Percentiles rank a stretch among this genome's conserved stretches.
These are phyloP conservation scores for Citrus maxima DNA, from an alignment of 345 rosid species.

Conservation along the genomic window DNA sequence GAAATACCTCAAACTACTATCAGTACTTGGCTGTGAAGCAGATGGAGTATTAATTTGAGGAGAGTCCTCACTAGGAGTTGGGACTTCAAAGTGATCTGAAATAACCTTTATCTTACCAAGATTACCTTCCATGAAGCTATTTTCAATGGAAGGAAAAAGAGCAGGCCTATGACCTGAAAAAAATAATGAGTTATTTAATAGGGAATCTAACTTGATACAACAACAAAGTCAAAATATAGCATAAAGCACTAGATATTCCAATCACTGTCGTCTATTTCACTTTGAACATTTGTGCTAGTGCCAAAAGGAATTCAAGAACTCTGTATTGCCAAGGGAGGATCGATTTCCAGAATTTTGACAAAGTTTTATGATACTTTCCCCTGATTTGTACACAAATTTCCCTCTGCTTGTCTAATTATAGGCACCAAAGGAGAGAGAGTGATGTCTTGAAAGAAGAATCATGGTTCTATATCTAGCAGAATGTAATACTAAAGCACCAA, in stretches of 20 bases:
- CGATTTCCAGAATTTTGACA: not conserved
- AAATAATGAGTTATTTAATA: not conserved
- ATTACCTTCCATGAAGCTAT: slow-evolving; percentile 71
- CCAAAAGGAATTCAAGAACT: not conserved
- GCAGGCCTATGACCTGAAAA: slow-evolving; percentile 8
- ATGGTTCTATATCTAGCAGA: not conserved
- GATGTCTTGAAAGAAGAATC: not conserved
- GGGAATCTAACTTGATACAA: not conserved
- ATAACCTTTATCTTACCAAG: slow-evolving; percentile 60
- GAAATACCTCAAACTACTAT: slow-evolving; percentile 42
- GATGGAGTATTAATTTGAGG: slow-evolving; percentile 39
- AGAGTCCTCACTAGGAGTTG: slow-evolving; percentile 35
- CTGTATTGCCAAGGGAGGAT: not conserved
- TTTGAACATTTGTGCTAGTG: not conserved
- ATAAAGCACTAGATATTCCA: not conserved
- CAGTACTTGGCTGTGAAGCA: slow-evolving; percentile 31
- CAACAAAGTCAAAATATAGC: not conserved
- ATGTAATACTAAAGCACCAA: not conserved
- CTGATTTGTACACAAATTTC: not conserved
- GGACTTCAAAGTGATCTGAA: slow-evolving; percentile 65
- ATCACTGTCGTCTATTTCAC: not conserved
- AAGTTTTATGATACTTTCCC: not conserved
- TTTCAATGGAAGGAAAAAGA: slow-evolving; percentile 8
- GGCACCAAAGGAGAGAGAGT: not conserved
- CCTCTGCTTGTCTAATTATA: not conserved